Conservation (phyloP, 2,329 filamentous ascomycete genomes). For the Zalaria obscura region DNA sequence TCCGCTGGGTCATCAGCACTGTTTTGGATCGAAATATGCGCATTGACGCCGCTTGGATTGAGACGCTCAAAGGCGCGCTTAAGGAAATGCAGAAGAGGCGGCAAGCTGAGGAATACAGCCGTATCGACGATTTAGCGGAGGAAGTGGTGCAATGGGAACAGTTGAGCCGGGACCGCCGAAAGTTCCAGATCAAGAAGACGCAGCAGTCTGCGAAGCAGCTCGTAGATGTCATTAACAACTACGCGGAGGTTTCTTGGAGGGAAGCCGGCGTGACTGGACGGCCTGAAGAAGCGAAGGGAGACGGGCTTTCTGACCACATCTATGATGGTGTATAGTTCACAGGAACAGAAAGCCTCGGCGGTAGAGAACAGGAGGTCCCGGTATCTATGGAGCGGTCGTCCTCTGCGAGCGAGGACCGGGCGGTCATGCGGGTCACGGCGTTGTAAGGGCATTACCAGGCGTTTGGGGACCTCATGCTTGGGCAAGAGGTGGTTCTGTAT, state of each 20-base stretch:
- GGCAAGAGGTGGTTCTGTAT: too few species aligned
- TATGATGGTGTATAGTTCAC: too few species aligned
- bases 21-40: slow-evolving; percentile 14
- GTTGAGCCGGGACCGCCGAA: not conserved
- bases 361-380: too few species aligned
- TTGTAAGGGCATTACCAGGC: too few species aligned
- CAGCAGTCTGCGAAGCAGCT: not conserved
- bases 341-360: too few species aligned
- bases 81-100: not conserved
- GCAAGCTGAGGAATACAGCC: not conserved
- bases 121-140: not conserved
- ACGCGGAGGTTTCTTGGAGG: not conserved
- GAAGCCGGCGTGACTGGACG: too few species aligned
- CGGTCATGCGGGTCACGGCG: too few species aligned
- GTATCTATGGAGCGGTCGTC: too few species aligned
- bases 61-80: not conserved
- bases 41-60: slow-evolving; percentile 14
- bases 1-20: slow-evolving; percentile 14
- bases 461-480: too few species aligned
- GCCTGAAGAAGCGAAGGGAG: too few species aligned
- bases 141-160: not conserved
- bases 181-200: not conserved
- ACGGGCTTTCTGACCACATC: too few species aligned
- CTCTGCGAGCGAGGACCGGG: too few species aligned
- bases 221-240: not conserved